These are phyloP conservation scores for Neurospora sp. DNA, from an alignment of 495 filamentous ascomycete species.

Conservation along the genomic window DNA sequence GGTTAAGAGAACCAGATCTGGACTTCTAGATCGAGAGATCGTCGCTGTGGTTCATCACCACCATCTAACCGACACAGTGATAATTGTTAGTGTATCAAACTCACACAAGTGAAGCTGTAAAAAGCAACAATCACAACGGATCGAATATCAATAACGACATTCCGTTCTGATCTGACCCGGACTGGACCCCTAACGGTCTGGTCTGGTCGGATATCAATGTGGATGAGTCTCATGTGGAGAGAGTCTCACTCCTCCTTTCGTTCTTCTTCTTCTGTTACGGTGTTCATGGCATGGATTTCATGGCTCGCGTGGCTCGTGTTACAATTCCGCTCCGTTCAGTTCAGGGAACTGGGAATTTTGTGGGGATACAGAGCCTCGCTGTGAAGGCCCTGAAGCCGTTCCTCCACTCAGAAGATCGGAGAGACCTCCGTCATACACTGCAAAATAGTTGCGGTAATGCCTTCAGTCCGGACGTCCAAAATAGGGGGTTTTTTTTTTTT, in stretches of 20 bases:
- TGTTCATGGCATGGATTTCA: not conserved
- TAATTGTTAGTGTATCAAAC: not conserved
- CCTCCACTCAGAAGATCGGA: not conserved
- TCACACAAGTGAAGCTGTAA: not conserved
- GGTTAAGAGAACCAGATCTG: not conserved
- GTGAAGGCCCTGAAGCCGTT: not conserved
- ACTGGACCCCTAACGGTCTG: not conserved
- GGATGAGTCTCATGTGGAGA: not conserved
- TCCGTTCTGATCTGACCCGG: not conserved
- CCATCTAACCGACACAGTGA: not conserved
- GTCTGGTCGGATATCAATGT: not conserved
- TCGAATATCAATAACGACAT: not conserved
- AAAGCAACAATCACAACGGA: not conserved
- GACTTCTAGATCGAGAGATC: not conserved
- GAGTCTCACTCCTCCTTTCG: not conserved
- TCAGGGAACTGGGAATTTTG: not conserved
- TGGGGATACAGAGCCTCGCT: not conserved
- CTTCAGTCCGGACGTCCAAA: not conserved
- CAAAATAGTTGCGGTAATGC: not conserved
- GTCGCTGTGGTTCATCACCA: not conserved
- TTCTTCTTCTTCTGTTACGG: not conserved
- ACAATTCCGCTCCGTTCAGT: not conserved
- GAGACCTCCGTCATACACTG: not conserved
- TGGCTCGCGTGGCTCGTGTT: not conserved
- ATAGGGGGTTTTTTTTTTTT: not conserved